Conservation (phyloP, 2,329 filamentous ascomycete genomes). For the Nemania bipapillata region DNA sequence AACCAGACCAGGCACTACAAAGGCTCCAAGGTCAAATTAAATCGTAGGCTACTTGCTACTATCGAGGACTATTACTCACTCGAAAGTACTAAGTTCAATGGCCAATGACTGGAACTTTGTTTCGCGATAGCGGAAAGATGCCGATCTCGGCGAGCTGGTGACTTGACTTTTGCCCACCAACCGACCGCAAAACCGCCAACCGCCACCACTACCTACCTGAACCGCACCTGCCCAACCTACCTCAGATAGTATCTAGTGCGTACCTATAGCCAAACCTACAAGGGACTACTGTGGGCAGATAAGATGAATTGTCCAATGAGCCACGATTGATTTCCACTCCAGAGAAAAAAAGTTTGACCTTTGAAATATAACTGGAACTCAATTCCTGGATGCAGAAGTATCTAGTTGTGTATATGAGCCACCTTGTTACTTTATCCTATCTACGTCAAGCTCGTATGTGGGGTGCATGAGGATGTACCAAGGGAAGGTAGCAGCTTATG, state of each 20-base stretch:
- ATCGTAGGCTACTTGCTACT: slow-evolving; percentile 8
- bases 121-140: slow-evolving; percentile 33
- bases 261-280: neutral
- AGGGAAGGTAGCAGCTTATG: no score
- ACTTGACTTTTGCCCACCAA: slow-evolving; percentile 22
- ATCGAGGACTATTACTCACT: slow-evolving; percentile 6
- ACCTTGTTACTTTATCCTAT: no score
- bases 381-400: no score
- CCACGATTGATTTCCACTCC: slow-evolving; percentile 1
- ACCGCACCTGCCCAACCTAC: no score
- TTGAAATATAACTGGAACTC: no score
- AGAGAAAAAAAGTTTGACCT: no score
- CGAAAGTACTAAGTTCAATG: neutral
- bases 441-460: no score
- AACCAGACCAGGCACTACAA: neutral
- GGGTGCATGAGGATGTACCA: no score
- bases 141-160: slow-evolving; percentile 39
- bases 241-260: no score
- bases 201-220: no score
- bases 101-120: slow-evolving; percentile 30
- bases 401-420: no score
- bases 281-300: neutral
- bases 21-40: neutral
- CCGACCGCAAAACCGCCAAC: no score
- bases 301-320: slow-evolving; percentile 22